phyloP scores from a whole-genome alignment of 1,284 basidiomycete genomes.

The Austroboletus niveus region DNA sequence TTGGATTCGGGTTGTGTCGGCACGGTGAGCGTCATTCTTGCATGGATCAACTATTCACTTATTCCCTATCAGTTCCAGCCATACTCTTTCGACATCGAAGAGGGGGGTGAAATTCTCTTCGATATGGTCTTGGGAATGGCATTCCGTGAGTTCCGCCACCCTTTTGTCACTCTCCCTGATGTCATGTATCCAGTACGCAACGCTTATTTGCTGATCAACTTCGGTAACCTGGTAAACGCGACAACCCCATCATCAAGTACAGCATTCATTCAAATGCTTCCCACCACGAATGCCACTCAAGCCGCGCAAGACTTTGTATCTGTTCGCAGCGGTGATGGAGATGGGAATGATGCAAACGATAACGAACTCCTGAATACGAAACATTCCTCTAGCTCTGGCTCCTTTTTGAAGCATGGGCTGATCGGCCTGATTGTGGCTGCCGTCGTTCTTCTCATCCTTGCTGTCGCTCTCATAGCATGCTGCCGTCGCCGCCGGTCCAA shows the following conservation, averaged over 20 bases:
- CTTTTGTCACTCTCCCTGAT: neutral
- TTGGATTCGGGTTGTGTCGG: slow-evolving; percentile 44
- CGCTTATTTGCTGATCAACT: slow-evolving; percentile 58
- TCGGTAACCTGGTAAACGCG: slow-evolving; percentile 53
- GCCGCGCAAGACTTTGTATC: slow-evolving; percentile 21
- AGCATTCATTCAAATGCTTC: slow-evolving; percentile 62
- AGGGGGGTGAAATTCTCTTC: slow-evolving; percentile 40
- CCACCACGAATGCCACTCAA: slow-evolving; percentile 43
- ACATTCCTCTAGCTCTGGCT: neutral
- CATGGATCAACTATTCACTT: neutral
- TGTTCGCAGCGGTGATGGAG: slow-evolving; percentile 11
- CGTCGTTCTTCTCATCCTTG: slow-evolving; percentile 11
- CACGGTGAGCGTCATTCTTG: slow-evolving; percentile 36
- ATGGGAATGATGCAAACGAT: neutral
- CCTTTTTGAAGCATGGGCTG: slow-evolving; percentile 1
- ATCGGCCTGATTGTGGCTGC: slow-evolving; percentile 18
- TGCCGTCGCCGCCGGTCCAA: slow-evolving; percentile 14
- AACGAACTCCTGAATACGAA: neutral
- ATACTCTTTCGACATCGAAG: slow-evolving; percentile 40
- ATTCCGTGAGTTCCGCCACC: slow-evolving; percentile 42
- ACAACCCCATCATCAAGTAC: slow-evolving; percentile 34
- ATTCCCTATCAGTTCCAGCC: slow-evolving; percentile 43
- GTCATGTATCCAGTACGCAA: slow-evolving; percentile 43
- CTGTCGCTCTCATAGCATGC: slow-evolving; percentile 13
- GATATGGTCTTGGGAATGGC: slow-evolving; percentile 51